Conservation (phyloP, 495 filamentous ascomycete genomes). For the Astrothelium subdiscretum region DNA sequence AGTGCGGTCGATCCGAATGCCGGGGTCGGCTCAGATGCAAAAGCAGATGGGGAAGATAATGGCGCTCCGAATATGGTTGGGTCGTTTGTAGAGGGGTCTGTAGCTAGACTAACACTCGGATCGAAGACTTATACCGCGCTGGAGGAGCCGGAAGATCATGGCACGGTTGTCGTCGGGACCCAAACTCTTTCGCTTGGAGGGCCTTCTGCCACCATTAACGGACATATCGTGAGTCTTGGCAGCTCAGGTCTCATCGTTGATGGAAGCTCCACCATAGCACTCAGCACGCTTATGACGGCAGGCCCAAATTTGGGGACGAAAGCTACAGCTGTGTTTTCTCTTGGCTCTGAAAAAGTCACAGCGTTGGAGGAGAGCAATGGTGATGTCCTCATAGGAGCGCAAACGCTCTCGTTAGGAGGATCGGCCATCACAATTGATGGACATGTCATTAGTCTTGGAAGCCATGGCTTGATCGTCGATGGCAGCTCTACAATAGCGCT, state of each 20-base stretch:
- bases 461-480: conserved; percentile 2
- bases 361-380: neutral
- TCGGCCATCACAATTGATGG: neutral
- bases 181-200: conserved; percentile 7
- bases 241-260: conserved; percentile 1
- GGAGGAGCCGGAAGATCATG: neutral
- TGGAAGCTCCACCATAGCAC: conserved; percentile 3
- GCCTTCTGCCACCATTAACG: neutral
- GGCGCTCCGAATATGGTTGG: neutral
- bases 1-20: neutral
- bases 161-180: neutral
- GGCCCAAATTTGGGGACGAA: neutral
- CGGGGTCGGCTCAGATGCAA: neutral
- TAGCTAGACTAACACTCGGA: neutral
- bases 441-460: conserved; percentile 1
- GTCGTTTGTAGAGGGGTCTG: neutral
- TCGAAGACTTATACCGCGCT: neutral
- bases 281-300: neutral
- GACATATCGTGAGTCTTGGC: conserved; percentile 3
- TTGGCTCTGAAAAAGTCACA: neutral
- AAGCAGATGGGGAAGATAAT: no score
- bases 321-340: neutral
- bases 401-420: neutral
- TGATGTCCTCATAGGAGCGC: neutral
- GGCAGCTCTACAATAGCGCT: conserved; percentile 5